Conservation (phyloP, 1,284 basidiomycete species). For the Papiliotrema nemorosa region DNA sequence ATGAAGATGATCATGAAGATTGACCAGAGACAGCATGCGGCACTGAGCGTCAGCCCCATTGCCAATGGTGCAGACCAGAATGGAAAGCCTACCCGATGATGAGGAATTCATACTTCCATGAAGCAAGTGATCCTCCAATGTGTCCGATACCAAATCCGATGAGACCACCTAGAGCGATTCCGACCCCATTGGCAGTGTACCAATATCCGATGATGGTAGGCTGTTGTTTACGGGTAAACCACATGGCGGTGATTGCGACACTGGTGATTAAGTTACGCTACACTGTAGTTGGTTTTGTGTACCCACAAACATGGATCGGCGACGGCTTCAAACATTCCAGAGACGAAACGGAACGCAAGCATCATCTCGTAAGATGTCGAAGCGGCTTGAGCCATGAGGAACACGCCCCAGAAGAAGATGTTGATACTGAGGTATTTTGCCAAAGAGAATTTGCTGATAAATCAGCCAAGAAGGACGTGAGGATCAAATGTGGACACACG, state of each 20-base stretch:
- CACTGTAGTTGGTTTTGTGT: too few species aligned
- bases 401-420: conserved; percentile 51
- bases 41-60: conserved; percentile 9
- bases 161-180: conserved; percentile 32
- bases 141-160: conserved; percentile 36
- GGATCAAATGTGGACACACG: background rate
- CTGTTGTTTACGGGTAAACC: conserved; percentile 32
- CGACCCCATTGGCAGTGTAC: conserved; percentile 34
- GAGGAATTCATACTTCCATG: conserved; percentile 42
- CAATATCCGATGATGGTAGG: conserved; percentile 30
- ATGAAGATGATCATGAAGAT: conserved; percentile 33
- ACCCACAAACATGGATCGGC: conserved; percentile 35
- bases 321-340: conserved; percentile 48
- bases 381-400: conserved; percentile 51
- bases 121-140: conserved; percentile 30
- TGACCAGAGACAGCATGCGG: conserved; percentile 34
- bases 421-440: conserved; percentile 50
- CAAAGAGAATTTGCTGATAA: conserved; percentile 41
- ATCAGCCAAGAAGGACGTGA: background rate
- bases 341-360: conserved; percentile 46
- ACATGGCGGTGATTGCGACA: conserved; percentile 23
- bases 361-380: conserved; percentile 46
- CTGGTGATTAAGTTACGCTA: background rate
- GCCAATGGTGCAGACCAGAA: background rate
- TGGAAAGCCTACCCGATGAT: conserved; percentile 8